phyloP scores from a whole-genome alignment of 83 land plant species.

The Picea abies region DNA sequence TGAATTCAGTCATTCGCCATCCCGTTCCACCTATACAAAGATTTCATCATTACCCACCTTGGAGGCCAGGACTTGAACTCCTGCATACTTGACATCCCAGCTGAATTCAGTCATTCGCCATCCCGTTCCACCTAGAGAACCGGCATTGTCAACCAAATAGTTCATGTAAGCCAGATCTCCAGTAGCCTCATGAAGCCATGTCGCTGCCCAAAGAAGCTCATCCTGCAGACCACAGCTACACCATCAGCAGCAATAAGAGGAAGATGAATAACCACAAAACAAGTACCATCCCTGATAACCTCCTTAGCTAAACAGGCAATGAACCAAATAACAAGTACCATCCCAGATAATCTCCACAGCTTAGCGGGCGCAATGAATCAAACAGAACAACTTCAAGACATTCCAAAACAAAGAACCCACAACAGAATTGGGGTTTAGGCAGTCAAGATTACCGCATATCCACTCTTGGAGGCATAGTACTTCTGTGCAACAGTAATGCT shows the following conservation, averaged over 20 bases:
- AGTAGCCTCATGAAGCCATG: slow-evolving; percentile 85
- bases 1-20: slow-evolving; percentile 75
- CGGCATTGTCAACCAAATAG: slow-evolving; percentile 62
- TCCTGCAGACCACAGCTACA: slow-evolving; percentile 47
- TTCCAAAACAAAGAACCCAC: not conserved
- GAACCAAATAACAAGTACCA: not conserved
- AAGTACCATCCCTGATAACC: too few species aligned
- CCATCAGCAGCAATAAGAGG: not conserved
- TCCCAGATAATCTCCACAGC: not conserved
- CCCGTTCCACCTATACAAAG: slow-evolving; percentile 72
- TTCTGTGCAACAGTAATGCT: slow-evolving; percentile 79
- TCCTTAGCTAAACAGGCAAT: not conserved
- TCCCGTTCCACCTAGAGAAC: slow-evolving; percentile 76
- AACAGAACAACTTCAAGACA: not conserved
- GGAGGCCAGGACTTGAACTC: slow-evolving; percentile 79
- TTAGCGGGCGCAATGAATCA: too few species aligned
- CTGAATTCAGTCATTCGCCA: slow-evolving; percentile 79
- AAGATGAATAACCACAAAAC: too few species aligned
- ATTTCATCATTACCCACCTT: slow-evolving; percentile 49
- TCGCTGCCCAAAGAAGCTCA: slow-evolving; percentile 90
- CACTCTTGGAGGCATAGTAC: slow-evolving; percentile 81
- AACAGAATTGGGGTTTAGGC: too few species aligned
- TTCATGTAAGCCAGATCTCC: slow-evolving; percentile 51
- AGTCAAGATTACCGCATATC: slow-evolving; percentile 60
- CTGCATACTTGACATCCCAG: slow-evolving; percentile 95